Evolutionary conservation across 495 filamentous ascomycete species (phyloP), one percentile per base, ranked within the genome.

Genomic region (Podospora pseudocomata): DNA sequence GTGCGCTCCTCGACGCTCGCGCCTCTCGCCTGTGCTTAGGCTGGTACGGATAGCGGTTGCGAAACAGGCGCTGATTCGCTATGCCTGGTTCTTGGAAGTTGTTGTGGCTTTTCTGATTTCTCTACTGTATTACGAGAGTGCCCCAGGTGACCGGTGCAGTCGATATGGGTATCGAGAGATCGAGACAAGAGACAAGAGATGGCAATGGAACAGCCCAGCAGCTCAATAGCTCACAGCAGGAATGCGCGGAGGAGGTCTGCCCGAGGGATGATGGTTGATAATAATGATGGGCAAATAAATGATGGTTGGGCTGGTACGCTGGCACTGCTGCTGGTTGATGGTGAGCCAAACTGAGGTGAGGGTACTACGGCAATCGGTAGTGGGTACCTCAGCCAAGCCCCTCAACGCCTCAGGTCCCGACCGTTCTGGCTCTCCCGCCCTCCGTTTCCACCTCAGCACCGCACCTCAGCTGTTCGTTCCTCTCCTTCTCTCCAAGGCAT

Each of bases 311-410:
- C 9, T 23, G 23, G 23, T 23, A 23, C 23, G 23, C 23, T 23
- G 23, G 23, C 23, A 23, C 23, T 23, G 23, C 23, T 23, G 23
- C 1, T 49, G 39, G 39, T 3, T 49, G 39, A 16, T 49, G 39
- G 39, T 49, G 39, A 49, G 6, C 39, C 39, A 49, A 18, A 49
- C 23, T 23, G 23, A 2, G 7, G 2, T 49, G 39, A 49, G 60
- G 63, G 59, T 68, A 68, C 70, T 20, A 18, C 27, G n/a, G 7
- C 7, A 11, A 26, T 39, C 44, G 54, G 63, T 71, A 64, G 66
- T 64, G 63, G 70, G 70, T 68, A 68, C 70, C 20, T 71, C 59
- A 23, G 69, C 70, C 49, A 65, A 30, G 26, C 54, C 19, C 19
- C 15, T 56, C 54, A 5, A 18, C n/a, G 20, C 18, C 32, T 2